Percentiles rank a stretch among this genome's conserved stretches.
Evolutionary conservation across 2,329 filamentous ascomycete species (phyloP).

Genomic region (Apiospora marii): DNA sequence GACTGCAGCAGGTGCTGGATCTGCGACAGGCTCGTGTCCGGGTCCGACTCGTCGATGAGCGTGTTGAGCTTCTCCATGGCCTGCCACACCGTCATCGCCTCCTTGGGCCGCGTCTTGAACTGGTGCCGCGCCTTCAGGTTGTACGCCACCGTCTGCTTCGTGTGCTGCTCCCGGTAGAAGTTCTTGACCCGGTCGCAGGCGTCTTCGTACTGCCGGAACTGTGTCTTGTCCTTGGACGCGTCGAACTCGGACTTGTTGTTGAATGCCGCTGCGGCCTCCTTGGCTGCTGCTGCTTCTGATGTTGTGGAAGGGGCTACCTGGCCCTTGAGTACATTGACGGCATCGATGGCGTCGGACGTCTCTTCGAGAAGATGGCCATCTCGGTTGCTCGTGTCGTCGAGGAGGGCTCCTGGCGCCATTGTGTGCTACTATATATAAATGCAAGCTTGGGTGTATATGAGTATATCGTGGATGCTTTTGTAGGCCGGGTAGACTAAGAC

Average conservation of each 20-base stretch:
- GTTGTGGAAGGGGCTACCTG: slow-evolving; percentile 38
- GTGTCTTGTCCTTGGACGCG: slow-evolving; percentile 77
- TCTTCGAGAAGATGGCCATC: slow-evolving; percentile 50
- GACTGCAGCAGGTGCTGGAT: slow-evolving; percentile 90
- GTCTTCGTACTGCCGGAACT: slow-evolving; percentile 83
- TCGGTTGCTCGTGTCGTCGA: slow-evolving; percentile 40
- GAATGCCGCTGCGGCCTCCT: slow-evolving; percentile 35
- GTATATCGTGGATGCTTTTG: neutral
- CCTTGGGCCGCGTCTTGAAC: slow-evolving; percentile 68
- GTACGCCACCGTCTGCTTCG: slow-evolving; percentile 81
- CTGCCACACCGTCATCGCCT: slow-evolving; percentile 87
- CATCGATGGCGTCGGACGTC: slow-evolving; percentile 57
- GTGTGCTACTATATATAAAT: slow-evolving; percentile 16
- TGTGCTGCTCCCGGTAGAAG: slow-evolving; percentile 80
- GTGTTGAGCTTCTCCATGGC: slow-evolving; percentile 94
- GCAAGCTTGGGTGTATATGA: neutral
- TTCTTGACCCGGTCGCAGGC: slow-evolving; percentile 85
- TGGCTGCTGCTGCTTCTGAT: slow-evolving; percentile 19
- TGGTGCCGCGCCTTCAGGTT: slow-evolving; percentile 81
- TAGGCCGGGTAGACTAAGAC: too few species aligned
- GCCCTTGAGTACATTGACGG: slow-evolving; percentile 61
- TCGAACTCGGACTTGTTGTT: slow-evolving; percentile 71
- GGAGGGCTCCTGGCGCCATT: slow-evolving; percentile 43
- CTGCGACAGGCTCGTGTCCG: slow-evolving; percentile 85
- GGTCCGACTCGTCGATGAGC: slow-evolving; percentile 89